Conservation (phyloP, 805 yeast species). For the Starmerella gropengiesseri region DNA sequence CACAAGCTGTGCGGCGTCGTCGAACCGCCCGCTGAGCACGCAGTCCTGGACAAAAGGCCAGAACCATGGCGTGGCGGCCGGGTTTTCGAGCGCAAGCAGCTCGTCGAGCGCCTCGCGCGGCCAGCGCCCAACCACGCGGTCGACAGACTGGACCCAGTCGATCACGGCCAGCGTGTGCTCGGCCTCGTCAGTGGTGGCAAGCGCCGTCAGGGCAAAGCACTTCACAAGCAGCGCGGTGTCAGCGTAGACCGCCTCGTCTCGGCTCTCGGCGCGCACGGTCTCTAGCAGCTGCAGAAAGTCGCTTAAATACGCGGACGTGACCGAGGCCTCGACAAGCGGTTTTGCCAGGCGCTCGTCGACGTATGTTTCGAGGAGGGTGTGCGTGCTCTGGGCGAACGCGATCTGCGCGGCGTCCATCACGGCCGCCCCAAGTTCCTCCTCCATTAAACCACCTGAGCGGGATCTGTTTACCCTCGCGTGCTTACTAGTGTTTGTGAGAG, state of each 20-base stretch:
- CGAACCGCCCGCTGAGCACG: constrained; percentile 9
- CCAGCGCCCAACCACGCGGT: constrained; percentile 10
- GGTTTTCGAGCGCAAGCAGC: neutral
- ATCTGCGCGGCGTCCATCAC: constrained; percentile 9
- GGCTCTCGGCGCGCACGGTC: neutral
- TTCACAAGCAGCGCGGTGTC: constrained; percentile 15
- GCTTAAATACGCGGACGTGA: constrained; percentile 10
- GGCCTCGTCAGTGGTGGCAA: constrained; percentile 3
- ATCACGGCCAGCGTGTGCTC: constrained; percentile 2
- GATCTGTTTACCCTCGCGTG: neutral
- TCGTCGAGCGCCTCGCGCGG: constrained; percentile 3
- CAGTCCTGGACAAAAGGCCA: constrained; percentile 11
- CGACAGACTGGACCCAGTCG: constrained; percentile 12
- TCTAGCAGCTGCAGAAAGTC: constrained; percentile 9
- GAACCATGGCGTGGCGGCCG: neutral
- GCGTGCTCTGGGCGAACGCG: constrained; percentile 10
- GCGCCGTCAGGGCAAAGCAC: constrained; percentile 13
- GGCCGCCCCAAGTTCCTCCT: constrained; percentile 2
- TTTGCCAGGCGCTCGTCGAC: constrained; percentile 11
- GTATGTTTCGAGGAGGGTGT: constrained; percentile 17
- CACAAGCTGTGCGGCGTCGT: constrained; percentile 8
- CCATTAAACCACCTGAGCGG: neutral
- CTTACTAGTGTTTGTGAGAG: no score
- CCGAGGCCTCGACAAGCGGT: constrained; percentile 13
- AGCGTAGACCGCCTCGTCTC: constrained; percentile 10